These are phyloP conservation scores for Madurella mycetomatis DNA, from an alignment of 2,329 filamentous ascomycete genomes.

Conservation along the genomic window DNA sequence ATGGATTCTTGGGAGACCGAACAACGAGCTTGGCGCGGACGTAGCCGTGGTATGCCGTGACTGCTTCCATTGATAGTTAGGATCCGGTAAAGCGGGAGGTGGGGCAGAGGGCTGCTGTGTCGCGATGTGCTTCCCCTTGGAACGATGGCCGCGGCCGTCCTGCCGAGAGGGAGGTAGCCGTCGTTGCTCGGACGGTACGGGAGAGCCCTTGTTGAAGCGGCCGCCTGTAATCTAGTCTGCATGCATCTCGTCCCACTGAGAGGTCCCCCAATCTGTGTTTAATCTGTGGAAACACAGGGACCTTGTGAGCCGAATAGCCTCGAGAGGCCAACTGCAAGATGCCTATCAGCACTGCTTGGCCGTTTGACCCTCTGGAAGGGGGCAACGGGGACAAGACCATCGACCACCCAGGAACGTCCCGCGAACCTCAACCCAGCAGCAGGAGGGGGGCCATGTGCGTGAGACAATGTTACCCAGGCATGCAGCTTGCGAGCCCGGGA, in stretches of 20 bases:
- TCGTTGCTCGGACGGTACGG: not conserved
- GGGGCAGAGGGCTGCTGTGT: not conserved
- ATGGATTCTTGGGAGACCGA: not conserved
- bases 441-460: conserved; percentile 1
- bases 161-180: not conserved
- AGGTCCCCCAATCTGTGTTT: conserved; percentile 9
- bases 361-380: not conserved
- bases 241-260: conserved; percentile 13
- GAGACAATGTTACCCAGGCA: conserved; percentile 9
- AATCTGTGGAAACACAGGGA: conserved; percentile 12
- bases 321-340: conserved; percentile 2
- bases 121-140: not conserved
- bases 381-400: not conserved
- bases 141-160: not conserved
- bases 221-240: not conserved
- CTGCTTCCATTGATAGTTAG: not conserved
- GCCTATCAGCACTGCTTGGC: not conserved
- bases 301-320: conserved; percentile 10
- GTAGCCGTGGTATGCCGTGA: not conserved
- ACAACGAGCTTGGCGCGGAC: not conserved
- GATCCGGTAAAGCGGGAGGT: not conserved
- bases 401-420: too few relatives aligned
- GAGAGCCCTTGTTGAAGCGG: not conserved
- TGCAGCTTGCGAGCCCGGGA: conserved; percentile 13
- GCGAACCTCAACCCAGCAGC: not conserved